Evolutionary conservation across 257 asterid genomes (phyloP).

Genomic region (Cruciata laevipes): DNA sequence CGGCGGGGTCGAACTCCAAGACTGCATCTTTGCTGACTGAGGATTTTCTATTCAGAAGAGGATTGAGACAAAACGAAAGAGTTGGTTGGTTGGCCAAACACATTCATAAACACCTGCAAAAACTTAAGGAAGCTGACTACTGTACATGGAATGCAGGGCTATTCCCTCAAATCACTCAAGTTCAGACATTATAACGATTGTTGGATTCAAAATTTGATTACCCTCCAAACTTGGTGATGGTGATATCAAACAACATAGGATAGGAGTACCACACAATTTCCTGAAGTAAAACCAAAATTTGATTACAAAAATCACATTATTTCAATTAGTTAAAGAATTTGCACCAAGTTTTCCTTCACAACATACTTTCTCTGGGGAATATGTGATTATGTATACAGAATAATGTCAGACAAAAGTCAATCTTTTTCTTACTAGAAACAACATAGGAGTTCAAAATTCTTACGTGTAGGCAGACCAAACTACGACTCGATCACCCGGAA

Average conservation of each 20-base stretch:
- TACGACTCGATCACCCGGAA: conserved; percentile 64
- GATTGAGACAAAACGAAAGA: conserved; percentile 57
- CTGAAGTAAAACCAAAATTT: too few relatives aligned
- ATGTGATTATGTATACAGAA: too few relatives aligned
- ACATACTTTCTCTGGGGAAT: too few relatives aligned
- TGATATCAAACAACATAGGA: too few relatives aligned
- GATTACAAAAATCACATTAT: too few relatives aligned
- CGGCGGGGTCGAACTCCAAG: conserved; percentile 56
- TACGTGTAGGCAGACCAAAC: conserved; percentile 80
- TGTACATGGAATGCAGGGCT: conserved; percentile 19
- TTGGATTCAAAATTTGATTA: too few relatives aligned
- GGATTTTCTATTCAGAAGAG: conserved; percentile 75
- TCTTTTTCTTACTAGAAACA: neutral
- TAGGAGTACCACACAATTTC: too few relatives aligned
- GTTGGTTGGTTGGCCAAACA: conserved; percentile 42
- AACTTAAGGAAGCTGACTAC: conserved; percentile 33
- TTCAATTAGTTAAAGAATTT: too few relatives aligned
- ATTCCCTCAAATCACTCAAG: neutral
- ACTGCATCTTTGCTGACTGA: conserved; percentile 64
- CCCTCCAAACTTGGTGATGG: too few relatives aligned
- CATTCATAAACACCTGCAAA: conserved; percentile 37
- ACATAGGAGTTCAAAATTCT: conserved; percentile 22
- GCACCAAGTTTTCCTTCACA: too few relatives aligned
- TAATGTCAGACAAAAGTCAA: neutral
- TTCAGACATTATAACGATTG: too few relatives aligned